phyloP scores from a whole-genome alignment of 75 land plant genomes.

The Sequoia sempervirens region DNA sequence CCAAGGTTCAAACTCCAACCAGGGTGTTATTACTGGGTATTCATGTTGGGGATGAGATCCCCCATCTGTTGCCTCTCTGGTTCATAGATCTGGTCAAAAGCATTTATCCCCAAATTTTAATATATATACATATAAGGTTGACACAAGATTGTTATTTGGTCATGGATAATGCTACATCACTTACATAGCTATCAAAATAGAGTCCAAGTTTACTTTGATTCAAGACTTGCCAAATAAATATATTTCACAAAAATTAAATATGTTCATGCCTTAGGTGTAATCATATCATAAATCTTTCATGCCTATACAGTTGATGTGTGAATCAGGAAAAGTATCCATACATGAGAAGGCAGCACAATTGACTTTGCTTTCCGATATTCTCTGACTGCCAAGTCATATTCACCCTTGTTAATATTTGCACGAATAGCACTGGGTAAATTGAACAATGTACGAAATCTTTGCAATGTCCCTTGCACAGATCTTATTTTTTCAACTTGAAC shows the following conservation, averaged over 20 bases:
- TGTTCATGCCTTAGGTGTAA: background rate
- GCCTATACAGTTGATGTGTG: background rate
- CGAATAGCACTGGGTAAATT: slow-evolving; percentile 94
- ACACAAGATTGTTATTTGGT: too few species aligned
- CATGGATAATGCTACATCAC: too few species aligned
- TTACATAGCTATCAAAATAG: background rate
- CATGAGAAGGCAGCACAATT: slow-evolving; percentile 91
- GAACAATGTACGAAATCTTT: slow-evolving; percentile 90
- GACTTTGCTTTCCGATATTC: slow-evolving; percentile 98
- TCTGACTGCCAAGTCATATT: slow-evolving; percentile 93
- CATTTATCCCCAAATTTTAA: background rate
- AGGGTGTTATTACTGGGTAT: too few species aligned
- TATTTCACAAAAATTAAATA: background rate
- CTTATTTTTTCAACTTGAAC: slow-evolving; percentile 96
- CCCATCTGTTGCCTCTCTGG: too few species aligned
- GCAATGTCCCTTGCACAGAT: slow-evolving; percentile 99
- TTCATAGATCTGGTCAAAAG: too few species aligned
- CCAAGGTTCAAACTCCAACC: too few species aligned
- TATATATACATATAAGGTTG: background rate
- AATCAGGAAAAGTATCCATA: slow-evolving; percentile 20
- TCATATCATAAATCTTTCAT: background rate
- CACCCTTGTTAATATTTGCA: slow-evolving; percentile 85
- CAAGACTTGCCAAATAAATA: background rate
- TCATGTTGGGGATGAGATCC: too few species aligned
- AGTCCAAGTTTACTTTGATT: background rate